Conservation (phyloP, 116 monocot genomes). For the Iris pallida region DNA sequence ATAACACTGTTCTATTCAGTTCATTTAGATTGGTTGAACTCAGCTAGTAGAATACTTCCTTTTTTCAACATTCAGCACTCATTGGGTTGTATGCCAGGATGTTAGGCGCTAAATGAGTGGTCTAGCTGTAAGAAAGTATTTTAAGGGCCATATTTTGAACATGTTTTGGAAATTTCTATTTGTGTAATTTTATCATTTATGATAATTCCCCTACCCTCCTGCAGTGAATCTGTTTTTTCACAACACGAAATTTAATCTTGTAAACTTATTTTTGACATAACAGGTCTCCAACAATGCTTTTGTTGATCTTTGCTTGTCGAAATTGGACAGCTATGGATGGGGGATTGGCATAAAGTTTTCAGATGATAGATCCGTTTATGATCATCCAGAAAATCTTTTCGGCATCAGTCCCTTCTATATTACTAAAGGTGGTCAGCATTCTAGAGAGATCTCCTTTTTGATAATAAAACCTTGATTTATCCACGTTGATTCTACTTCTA, state of each 20-base stretch:
- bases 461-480: not conserved
- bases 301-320: slow-evolving; percentile 21
- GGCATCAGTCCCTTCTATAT: slow-evolving; percentile 85
- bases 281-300: slow-evolving; percentile 26
- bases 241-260: not conserved
- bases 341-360: slow-evolving; percentile 19
- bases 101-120: too few species aligned
- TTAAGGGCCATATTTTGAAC: too few species aligned
- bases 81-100: too few species aligned
- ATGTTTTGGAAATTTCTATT: too few species aligned
- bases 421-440: slow-evolving; percentile 40
- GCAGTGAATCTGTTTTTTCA: too few species aligned
- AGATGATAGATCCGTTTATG: slow-evolving; percentile 7
- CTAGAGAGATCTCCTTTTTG: not conserved
- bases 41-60: too few species aligned
- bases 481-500: not conserved
- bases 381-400: slow-evolving; percentile 35
- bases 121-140: too few species aligned
- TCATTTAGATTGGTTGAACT: too few species aligned
- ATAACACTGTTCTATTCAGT: too few species aligned
- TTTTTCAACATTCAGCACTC: too few species aligned
- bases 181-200: too few species aligned
- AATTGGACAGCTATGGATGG: slow-evolving; percentile 84
- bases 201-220: too few species aligned
- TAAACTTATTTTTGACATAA: not conserved